Conservation (phyloP, 495 filamentous ascomycete species). For the Penicillium malachiteum region DNA sequence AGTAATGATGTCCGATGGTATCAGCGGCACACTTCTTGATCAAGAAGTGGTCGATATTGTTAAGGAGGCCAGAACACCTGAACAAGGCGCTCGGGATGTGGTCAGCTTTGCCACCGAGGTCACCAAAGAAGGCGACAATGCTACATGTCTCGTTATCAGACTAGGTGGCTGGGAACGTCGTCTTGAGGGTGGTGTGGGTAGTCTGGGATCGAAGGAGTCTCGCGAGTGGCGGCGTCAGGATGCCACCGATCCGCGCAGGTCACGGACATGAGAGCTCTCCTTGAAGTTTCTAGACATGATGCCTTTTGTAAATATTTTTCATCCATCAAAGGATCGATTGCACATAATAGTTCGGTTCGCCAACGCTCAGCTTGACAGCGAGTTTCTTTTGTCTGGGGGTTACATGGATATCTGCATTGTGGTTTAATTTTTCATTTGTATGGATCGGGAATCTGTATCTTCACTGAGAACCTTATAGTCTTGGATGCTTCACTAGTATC, state of each 20-base stretch:
- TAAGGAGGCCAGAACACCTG: constrained; percentile 89
- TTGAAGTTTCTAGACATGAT: not conserved
- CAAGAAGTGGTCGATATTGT: constrained; percentile 95
- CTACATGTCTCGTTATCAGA: constrained; percentile 88
- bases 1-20: constrained; percentile 83
- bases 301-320: constrained; percentile 4
- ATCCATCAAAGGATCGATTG: not conserved
- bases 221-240: constrained; percentile 82
- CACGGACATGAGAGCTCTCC: constrained; percentile 47
- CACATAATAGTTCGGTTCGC: constrained; percentile 2
- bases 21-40: constrained; percentile 77
- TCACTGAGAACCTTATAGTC: too few species aligned
- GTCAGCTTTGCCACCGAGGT: constrained; percentile 88
- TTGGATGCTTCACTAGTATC: too few species aligned
- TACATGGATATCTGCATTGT: not conserved
- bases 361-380: not conserved
- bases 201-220: constrained; percentile 84
- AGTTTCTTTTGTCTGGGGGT: not conserved
- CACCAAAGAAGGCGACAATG: constrained; percentile 80
- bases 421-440: constrained; percentile 15
- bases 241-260: constrained; percentile 77
- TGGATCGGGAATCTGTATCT: too few species aligned
- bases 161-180: constrained; percentile 95
- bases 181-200: constrained; percentile 81
- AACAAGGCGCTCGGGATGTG: constrained; percentile 74